Base-by-base conservation (phyloP, 2,329 filamentous ascomycete species). In the Cephalotrichum gorgonifer region DNA sequence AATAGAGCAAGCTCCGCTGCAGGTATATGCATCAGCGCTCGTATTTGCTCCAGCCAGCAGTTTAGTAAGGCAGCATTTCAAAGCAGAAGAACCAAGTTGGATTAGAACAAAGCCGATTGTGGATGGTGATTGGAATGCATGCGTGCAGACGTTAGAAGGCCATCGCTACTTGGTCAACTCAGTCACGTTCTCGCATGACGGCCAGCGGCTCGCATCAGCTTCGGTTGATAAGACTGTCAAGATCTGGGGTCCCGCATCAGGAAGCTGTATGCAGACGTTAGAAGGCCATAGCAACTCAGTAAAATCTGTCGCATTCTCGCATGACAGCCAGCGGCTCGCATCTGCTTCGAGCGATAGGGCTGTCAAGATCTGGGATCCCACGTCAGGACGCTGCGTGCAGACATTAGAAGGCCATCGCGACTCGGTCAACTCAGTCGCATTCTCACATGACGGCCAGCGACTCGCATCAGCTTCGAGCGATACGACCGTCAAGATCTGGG, bases 21-120 rank as follows among this genome's bases (percentile, higher is more conserved):
- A 67, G 51, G 44, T 55, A 15, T 67, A 67, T 51, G 54, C 46
- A 17, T 62, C 54, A 15, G 62, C 50, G 9, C 60, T 56, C 20
- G 52, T 57, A 47, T 67, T 67, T 51, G 58, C 23, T 17, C 43
- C 26, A 5, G 26, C 26, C 26, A 6, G 9, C 41, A 6, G 17
- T 14, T 42, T 42, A 44, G 20, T 31, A 30, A 14, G 27, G 17
- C 4, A 30, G 7, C 2, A 8, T 6, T 45, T 30, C 17, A 30
- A 4, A 3, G 3, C 11, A 17, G 43, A 30, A 14, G 25, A 30
- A 26, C 25, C 42, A 5, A 4, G 12, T 17, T 45, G 11, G 9
- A 17, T n/a, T 11, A 4, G 3, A 3, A 3, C 20, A 8, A 31
- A 30, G 27, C 14, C 41, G 27, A 27, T 22, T 15, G 25, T 26